Evolutionary conservation across 495 filamentous ascomycete genomes (phyloP).

Genomic region (Evernia prunastri): DNA sequence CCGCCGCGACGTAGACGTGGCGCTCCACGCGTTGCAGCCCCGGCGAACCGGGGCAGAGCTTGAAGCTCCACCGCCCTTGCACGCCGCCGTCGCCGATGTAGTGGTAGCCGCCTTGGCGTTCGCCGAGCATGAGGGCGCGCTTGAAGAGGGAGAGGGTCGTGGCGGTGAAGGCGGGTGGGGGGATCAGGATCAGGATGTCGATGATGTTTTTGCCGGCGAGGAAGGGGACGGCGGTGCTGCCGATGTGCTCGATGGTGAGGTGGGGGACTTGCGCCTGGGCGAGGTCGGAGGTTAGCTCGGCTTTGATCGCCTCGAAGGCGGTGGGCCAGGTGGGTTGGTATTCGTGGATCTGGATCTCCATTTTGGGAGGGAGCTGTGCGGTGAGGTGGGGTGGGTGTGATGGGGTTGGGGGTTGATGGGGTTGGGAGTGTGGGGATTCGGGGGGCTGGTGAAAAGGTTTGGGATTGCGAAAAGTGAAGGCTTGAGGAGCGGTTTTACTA

Average conservation of each 20-base stretch:
- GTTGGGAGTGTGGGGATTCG: too few relatives aligned
- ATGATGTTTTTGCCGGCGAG: slow-evolving; percentile 15
- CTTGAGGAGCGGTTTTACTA: too few relatives aligned
- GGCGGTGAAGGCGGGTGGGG: background rate
- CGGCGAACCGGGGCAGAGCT: background rate
- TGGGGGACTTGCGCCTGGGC: slow-evolving; percentile 9
- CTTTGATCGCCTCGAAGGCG: slow-evolving; percentile 4
- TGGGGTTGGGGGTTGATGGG: too few relatives aligned
- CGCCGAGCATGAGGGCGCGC: slow-evolving; percentile 5
- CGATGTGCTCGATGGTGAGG: slow-evolving; percentile 18
- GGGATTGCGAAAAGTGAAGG: too few relatives aligned
- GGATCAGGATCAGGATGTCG: slow-evolving; percentile 15
- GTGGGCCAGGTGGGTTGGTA: too few relatives aligned
- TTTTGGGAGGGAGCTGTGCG: too few relatives aligned
- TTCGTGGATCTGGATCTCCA: too few relatives aligned
- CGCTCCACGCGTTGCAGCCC: background rate
- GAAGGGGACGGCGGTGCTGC: slow-evolving; percentile 15
- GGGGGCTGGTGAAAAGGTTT: too few relatives aligned
- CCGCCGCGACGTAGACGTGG: slow-evolving; percentile 18
- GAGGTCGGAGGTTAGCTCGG: slow-evolving; percentile 14
- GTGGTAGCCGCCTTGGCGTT: slow-evolving; percentile 13
- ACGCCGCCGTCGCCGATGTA: slow-evolving; percentile 22
- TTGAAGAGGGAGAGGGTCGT: slow-evolving; percentile 4
- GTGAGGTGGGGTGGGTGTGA: too few relatives aligned
- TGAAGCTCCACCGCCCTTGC: slow-evolving; percentile 16